phyloP scores from a whole-genome alignment of 2,329 filamentous ascomycete genomes.

The Arthrobotrys sphaeroides region DNA sequence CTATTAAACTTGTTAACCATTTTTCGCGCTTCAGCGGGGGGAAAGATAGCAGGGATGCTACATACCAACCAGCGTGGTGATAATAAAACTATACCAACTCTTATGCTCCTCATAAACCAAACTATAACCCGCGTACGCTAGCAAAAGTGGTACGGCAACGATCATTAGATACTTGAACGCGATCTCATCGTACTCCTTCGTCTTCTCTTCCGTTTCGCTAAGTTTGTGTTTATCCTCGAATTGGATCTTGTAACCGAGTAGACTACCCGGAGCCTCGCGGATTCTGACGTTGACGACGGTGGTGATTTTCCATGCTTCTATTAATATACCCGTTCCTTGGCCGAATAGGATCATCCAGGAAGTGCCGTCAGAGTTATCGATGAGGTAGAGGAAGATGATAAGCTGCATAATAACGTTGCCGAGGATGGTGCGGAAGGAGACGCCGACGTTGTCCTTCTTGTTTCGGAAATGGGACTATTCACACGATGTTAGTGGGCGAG shows the following conservation, averaged over 20 bases:
- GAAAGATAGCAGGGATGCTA: slow-evolving; percentile 64
- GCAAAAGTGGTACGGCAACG: slow-evolving; percentile 83
- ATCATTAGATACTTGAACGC: slow-evolving; percentile 98
- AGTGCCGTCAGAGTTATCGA: slow-evolving; percentile 97
- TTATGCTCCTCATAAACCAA: slow-evolving; percentile 94
- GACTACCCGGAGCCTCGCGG: slow-evolving; percentile 73
- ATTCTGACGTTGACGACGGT: slow-evolving; percentile 90
- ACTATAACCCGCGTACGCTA: slow-evolving; percentile 90
- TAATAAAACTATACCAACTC: slow-evolving; percentile 96
- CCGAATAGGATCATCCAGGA: slow-evolving; percentile 98
- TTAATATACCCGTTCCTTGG: slow-evolving; percentile 82
- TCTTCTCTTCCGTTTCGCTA: slow-evolving; percentile 94
- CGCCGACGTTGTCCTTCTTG: slow-evolving; percentile 99
- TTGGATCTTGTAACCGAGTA: slow-evolving; percentile 79
- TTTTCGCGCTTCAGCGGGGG: neutral
- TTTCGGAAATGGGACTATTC: slow-evolving; percentile 84
- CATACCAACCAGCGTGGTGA: slow-evolving; percentile 82
- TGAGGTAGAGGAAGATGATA: slow-evolving; percentile 93
- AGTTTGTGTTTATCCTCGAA: slow-evolving; percentile 98
- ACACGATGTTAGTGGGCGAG: slow-evolving; percentile 56
- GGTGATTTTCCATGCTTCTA: slow-evolving; percentile 94
- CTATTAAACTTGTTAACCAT: slow-evolving; percentile 17
- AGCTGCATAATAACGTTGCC: slow-evolving; percentile 98
- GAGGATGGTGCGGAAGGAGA: slow-evolving; percentile 93
- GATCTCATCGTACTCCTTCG: slow-evolving; percentile 96